Evolutionary conservation across 176 grass and related monocot genomes (phyloP), one percentile per base, ranked within the genome.

Genomic region (Carex kokanica): DNA sequence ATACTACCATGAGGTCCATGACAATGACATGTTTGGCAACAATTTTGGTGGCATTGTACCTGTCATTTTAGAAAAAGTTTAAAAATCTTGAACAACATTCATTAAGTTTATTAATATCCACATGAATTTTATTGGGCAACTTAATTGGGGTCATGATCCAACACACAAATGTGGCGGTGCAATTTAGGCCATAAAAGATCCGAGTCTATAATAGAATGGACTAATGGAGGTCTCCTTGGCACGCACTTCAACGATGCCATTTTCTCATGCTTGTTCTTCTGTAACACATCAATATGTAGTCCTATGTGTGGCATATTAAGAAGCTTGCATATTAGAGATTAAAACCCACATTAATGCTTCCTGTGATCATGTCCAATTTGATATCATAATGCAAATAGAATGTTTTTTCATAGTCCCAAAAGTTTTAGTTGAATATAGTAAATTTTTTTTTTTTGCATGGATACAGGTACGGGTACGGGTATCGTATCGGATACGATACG

Each of bases 1-100:
- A 27, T 25, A 51, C 15, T 74, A 43, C 2, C 5, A 24, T 25
- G n/a, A n/a, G n/a, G n/a, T n/a, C n/a, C n/a, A n/a, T 2, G 70
- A 74, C 45, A 74, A 52, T 74, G 43, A 74, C 45, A 51, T 74
- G 10, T 74, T 51, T 74, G 43, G 70, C 43, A 52, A 74, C 43
- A 74, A 74, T 27, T 11, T 52, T 52, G 51, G 70, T 74, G 70
- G 23, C 20, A 25, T 52, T 24, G 11, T 43, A 74, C 43, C 45
- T 74, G 43, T 31, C 70, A 4, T 74, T 74, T 74, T 74, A 74
- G 43, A 49, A 13, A 52, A 51, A 52, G 0, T 0, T 18, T 1
- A 23, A 74, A 74, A 14, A 25, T 74, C 4, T 52, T 15, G 41
- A 74, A 52, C 2, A 47, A 74, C 5, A 51, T 9, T 21, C 3